These are phyloP conservation scores for Fraxinus americana DNA, from an alignment of 257 asterid genomes.

Conservation along the genomic window DNA sequence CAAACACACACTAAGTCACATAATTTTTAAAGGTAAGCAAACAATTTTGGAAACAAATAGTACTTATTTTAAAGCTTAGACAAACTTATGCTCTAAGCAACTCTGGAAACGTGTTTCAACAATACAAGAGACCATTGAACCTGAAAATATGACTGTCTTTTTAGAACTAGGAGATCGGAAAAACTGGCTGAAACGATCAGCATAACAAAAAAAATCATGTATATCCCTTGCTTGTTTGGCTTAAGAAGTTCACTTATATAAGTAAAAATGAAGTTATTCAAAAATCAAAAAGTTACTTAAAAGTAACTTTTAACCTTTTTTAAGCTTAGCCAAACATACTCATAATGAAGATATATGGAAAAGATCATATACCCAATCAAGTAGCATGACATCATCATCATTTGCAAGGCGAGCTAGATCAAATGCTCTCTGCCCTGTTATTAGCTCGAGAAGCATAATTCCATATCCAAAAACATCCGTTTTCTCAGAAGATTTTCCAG, in stretches of 20 bases:
- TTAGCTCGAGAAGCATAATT: conserved; percentile 61
- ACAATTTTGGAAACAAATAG: not conserved
- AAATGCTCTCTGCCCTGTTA: conserved; percentile 60
- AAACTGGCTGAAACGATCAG: not conserved
- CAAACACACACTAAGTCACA: too few relatives aligned
- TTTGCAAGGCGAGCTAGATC: conserved; percentile 65
- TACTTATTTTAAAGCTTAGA: not conserved
- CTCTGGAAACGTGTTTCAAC: not conserved
- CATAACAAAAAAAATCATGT: not conserved
- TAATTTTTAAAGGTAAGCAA: too few relatives aligned
- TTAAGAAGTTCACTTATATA: not conserved
- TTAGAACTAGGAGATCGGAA: not conserved
- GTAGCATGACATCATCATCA: conserved; percentile 60
- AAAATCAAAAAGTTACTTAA: not conserved
- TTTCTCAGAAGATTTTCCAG: conserved; percentile 63
- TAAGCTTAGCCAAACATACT: not conserved
- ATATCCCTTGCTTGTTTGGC: not conserved
- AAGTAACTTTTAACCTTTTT: not conserved
- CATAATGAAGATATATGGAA: not conserved
- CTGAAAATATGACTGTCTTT: not conserved
- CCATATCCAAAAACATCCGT: conserved; percentile 65
- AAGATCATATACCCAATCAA: conserved; percentile 43
- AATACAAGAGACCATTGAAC: not conserved
- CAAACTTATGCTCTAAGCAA: not conserved
- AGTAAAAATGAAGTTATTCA: not conserved